A percentile compares a stretch with the other conserved stretches of the same genome.
phyloP scores from a whole-genome alignment of 306 rosid genomes.

The Abrus pulchellus region DNA sequence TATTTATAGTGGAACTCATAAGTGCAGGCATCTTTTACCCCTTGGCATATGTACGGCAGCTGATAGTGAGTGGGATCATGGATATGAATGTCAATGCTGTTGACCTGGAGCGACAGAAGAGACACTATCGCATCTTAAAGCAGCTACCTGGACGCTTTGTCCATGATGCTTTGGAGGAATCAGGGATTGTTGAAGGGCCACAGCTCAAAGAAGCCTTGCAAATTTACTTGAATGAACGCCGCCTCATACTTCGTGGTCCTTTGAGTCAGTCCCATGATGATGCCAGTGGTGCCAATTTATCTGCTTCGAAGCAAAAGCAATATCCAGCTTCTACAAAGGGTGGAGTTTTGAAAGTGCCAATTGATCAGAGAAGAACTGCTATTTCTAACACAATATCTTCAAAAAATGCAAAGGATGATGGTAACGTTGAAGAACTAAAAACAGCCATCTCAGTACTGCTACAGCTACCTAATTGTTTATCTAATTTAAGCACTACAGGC shows the following conservation, averaged over 20 bases:
- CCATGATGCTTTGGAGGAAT: conserved; percentile 73
- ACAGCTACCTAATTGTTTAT: conserved; percentile 67
- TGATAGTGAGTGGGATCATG: conserved; percentile 91
- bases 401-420: conserved; percentile 60
- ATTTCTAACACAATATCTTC: conserved; percentile 48
- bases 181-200: conserved; percentile 67
- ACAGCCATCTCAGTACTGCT: conserved; percentile 69
- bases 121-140: conserved; percentile 79
- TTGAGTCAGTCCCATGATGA: conserved; percentile 50
- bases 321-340: conserved; percentile 62
- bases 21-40: conserved; percentile 86
- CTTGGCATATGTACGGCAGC: conserved; percentile 91
- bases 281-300: conserved; percentile 44
- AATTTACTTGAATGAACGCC: conserved; percentile 80
- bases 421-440: conserved; percentile 77
- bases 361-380: conserved; percentile 61
- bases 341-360: conserved; percentile 55
- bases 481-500: conserved; percentile 56
- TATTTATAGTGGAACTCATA: conserved; percentile 82
- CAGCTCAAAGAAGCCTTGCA: conserved; percentile 72
- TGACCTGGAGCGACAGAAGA: conserved; percentile 69
- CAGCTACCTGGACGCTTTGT: conserved; percentile 73
- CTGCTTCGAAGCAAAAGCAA: conserved; percentile 58
- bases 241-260: conserved; percentile 70
- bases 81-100: conserved; percentile 64